Conservation (phyloP, 192 early-diverging fungal species). For the Coemansia sp. region DNA sequence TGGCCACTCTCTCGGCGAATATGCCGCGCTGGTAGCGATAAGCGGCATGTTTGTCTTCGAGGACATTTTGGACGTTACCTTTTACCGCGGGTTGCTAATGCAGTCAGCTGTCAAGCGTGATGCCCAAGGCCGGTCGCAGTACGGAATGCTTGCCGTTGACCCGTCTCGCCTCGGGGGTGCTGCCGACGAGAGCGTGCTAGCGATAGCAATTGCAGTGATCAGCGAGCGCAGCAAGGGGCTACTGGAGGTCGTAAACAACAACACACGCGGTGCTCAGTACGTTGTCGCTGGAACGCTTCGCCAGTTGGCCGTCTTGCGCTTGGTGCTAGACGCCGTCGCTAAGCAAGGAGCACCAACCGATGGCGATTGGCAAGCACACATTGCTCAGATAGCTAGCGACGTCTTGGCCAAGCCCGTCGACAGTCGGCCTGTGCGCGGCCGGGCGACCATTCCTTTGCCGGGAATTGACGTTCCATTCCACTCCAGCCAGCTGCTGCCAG, state of each 20-base stretch:
- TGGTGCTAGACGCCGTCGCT: slow-evolving; percentile 85
- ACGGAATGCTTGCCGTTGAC: slow-evolving; percentile 94
- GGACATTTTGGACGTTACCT: slow-evolving; percentile 82
- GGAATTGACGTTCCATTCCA: slow-evolving; percentile 96
- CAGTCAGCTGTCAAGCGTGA: slow-evolving; percentile 90
- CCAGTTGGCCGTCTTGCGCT: slow-evolving; percentile 75
- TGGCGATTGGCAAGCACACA: slow-evolving; percentile 79
- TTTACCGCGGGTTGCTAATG: slow-evolving; percentile 97
- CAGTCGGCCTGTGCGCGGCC: slow-evolving; percentile 73
- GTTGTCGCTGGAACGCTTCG: slow-evolving; percentile 82
- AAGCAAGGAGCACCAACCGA: slow-evolving; percentile 64
- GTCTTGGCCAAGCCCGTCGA: slow-evolving; percentile 62
- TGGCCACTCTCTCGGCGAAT: slow-evolving; percentile 95
- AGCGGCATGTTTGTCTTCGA: slow-evolving; percentile 80
- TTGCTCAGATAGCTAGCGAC: slow-evolving; percentile 69
- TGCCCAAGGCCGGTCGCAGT: slow-evolving; percentile 77
- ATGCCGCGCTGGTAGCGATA: slow-evolving; percentile 81
- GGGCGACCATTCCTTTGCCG: slow-evolving; percentile 85
- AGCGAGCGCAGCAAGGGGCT: slow-evolving; percentile 72
- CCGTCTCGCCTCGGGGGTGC: slow-evolving; percentile 78
- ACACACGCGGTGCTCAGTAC: slow-evolving; percentile 94
- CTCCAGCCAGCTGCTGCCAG: slow-evolving; percentile 80
- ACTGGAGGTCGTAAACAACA: slow-evolving; percentile 93
- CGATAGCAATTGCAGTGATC: slow-evolving; percentile 68
- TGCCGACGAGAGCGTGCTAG: slow-evolving; percentile 76